Conservation (phyloP, 2,329 filamentous ascomycete species). For the Neofusicoccum ribis region DNA sequence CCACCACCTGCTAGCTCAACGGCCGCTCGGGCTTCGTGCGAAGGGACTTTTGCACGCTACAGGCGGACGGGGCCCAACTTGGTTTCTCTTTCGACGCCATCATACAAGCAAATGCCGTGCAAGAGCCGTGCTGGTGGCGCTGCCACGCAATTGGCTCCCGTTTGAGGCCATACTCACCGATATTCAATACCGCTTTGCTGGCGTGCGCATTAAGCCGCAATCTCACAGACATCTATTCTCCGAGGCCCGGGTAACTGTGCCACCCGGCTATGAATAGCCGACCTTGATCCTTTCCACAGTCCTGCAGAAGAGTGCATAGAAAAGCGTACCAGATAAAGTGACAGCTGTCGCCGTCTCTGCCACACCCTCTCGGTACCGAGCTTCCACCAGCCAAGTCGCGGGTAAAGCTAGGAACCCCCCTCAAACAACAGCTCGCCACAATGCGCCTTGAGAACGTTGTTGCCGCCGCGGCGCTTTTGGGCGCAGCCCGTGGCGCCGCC, state of each 20-base stretch:
- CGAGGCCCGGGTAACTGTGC: not conserved
- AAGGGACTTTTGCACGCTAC: not conserved
- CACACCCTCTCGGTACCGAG: not conserved
- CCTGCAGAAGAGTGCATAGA: not conserved
- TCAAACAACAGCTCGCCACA: not conserved
- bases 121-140: not conserved
- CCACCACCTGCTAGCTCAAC: slow-evolving; percentile 8
- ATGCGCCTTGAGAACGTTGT: not conserved
- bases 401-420: not conserved
- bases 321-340: slow-evolving; percentile 10
- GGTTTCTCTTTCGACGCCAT: not conserved
- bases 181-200: not conserved
- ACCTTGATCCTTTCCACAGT: not conserved
- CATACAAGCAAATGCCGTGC: slow-evolving; percentile 3
- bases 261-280: not conserved
- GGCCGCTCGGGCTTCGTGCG: not conserved
- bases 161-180: not conserved
- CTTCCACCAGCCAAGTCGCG: not conserved
- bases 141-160: not conserved
- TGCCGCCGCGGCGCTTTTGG: not conserved
- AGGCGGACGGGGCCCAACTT: not conserved
- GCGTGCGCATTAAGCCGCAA: slow-evolving; percentile 5
- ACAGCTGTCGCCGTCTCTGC: not conserved
- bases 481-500: slow-evolving; percentile 1
- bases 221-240: not conserved